Evolutionary conservation across 257 asterid species (phyloP).

Genomic region (Nicotiana knightiana): DNA sequence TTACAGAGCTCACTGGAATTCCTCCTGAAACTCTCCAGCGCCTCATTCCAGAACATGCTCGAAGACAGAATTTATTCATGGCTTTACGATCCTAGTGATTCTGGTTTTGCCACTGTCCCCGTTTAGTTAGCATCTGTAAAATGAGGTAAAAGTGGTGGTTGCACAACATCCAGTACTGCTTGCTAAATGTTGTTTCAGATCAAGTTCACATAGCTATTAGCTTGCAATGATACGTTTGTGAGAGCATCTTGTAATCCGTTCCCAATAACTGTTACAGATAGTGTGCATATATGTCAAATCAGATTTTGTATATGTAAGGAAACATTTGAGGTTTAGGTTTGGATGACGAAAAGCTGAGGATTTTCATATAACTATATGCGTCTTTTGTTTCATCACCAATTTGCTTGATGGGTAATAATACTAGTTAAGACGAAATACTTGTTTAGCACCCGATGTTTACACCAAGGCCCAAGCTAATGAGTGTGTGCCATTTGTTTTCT

Average conservation of each 20-base stretch:
- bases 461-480: no score
- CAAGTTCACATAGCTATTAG: background rate
- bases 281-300: slow-evolving; percentile 4
- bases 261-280: background rate
- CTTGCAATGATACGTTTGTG: background rate
- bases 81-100: slow-evolving; percentile 65
- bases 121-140: slow-evolving; percentile 1
- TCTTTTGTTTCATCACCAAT: background rate
- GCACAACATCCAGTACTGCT: background rate
- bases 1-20: slow-evolving; percentile 75
- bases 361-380: background rate
- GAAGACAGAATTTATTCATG: slow-evolving; percentile 94
- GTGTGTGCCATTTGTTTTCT: no score
- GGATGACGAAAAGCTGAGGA: background rate
- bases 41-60: slow-evolving; percentile 93
- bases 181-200: slow-evolving; percentile 4
- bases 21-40: slow-evolving; percentile 77
- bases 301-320: background rate
- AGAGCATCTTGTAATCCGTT: slow-evolving; percentile 3
- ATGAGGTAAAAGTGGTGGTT: slow-evolving; percentile 10
- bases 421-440: background rate
- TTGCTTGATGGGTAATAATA: background rate
- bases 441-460: no score
- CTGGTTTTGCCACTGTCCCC: slow-evolving; percentile 9
- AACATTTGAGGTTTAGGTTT: background rate